A percentile compares a stretch with the other conserved stretches of the same genome.
Conservation (phyloP, 2,329 filamentous ascomycete species). For the Colletotrichum eremochloae region DNA sequence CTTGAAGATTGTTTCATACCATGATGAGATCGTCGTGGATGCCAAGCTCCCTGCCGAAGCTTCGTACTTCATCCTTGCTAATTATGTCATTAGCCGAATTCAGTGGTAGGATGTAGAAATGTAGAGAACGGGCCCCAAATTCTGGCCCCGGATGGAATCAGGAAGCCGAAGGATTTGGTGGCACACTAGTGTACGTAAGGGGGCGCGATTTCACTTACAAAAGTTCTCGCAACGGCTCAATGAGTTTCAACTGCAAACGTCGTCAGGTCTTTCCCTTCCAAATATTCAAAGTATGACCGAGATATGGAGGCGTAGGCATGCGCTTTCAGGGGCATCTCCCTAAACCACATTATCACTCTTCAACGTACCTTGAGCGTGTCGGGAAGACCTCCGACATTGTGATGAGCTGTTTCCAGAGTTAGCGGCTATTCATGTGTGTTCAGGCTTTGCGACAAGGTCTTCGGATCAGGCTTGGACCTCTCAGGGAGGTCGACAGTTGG, state of each 20-base stretch:
- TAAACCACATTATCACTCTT: slow-evolving; percentile 47
- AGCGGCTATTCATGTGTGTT: slow-evolving; percentile 12
- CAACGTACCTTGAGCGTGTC: slow-evolving; percentile 45
- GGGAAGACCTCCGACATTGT: slow-evolving; percentile 61
- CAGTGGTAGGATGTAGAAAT: background rate
- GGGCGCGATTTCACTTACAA: slow-evolving; percentile 47
- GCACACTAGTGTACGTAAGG: background rate
- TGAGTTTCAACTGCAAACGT: slow-evolving; percentile 37
- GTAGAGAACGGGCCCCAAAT: background rate
- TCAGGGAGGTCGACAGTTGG: background rate
- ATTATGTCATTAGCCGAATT: slow-evolving; percentile 1
- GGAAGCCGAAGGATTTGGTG: background rate
- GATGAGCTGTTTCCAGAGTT: slow-evolving; percentile 52
- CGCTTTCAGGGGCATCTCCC: background rate
- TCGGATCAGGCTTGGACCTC: background rate
- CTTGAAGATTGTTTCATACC: background rate
- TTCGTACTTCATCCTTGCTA: slow-evolving; percentile 47
- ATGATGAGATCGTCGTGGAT: slow-evolving; percentile 64
- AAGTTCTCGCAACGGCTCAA: slow-evolving; percentile 44
- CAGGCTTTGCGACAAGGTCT: background rate
- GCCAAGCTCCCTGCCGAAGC: slow-evolving; percentile 49
- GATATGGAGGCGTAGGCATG: no score
- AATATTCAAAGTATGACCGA: background rate
- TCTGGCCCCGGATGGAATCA: background rate
- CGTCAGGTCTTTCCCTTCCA: slow-evolving; percentile 27